phyloP scores from a whole-genome alignment of 805 yeast genomes.

The Torulaspora delbrueckii region DNA sequence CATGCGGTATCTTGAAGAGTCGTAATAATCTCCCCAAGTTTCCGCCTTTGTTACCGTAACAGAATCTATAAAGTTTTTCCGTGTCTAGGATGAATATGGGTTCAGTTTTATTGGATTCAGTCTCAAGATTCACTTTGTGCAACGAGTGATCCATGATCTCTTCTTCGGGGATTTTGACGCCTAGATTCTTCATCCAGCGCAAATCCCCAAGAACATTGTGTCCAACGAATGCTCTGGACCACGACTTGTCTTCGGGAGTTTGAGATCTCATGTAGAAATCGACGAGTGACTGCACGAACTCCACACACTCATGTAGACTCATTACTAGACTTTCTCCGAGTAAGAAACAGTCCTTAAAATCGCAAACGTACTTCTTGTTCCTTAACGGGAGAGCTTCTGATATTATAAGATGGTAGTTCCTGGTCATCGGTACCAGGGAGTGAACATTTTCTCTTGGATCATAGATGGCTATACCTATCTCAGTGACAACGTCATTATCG shows the following conservation, averaged over 20 bases:
- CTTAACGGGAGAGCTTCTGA: constrained; percentile 39
- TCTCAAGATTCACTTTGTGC: neutral
- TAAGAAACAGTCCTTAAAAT: constrained; percentile 47
- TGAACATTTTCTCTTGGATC: constrained; percentile 46
- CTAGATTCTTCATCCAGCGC: constrained; percentile 44
- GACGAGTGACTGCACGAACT: constrained; percentile 41
- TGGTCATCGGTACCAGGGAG: constrained; percentile 39
- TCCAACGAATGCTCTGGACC: constrained; percentile 47
- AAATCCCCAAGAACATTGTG: constrained; percentile 56
- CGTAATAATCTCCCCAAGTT: constrained; percentile 45
- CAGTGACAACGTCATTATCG: constrained; percentile 43
- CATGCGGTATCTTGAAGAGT: constrained; percentile 49
- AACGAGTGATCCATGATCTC: constrained; percentile 11
- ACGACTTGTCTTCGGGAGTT: constrained; percentile 24
- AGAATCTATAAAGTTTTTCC: constrained; percentile 38
- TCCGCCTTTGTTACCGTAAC: constrained; percentile 41
- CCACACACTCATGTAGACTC: constrained; percentile 35
- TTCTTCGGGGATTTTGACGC: constrained; percentile 42
- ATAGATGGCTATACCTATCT: constrained; percentile 53
- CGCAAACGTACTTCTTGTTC: constrained; percentile 53
- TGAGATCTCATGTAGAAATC: constrained; percentile 40
- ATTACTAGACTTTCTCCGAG: constrained; percentile 48
- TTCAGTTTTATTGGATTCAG: constrained; percentile 1
- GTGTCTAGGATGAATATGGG: constrained; percentile 43
- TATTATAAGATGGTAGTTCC: constrained; percentile 43